phyloP scores from a whole-genome alignment of 768 basidiomycete genomes.

The Saitozyma podzolica region DNA sequence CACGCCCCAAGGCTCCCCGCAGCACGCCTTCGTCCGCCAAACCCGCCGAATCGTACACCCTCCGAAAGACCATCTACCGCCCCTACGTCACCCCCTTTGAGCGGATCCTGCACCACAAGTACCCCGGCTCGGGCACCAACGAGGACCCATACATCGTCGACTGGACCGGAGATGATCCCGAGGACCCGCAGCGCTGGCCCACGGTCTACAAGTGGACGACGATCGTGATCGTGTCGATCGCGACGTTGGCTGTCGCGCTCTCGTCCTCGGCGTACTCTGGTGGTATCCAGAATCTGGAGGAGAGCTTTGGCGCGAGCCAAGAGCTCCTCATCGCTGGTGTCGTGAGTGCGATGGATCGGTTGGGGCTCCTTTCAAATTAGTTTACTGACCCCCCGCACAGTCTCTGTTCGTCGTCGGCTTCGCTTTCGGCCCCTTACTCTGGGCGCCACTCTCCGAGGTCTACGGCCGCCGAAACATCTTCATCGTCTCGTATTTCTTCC shows the following conservation, averaged over 20 bases:
- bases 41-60: constrained; percentile 21
- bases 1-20: background rate
- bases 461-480: constrained; percentile 54
- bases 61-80: constrained; percentile 41
- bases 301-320: constrained; percentile 30
- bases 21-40: constrained; percentile 6
- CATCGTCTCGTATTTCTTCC: constrained; percentile 51
- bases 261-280: constrained; percentile 42
- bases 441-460: constrained; percentile 53
- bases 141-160: constrained; percentile 50
- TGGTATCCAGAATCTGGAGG: constrained; percentile 23
- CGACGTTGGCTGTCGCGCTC: constrained; percentile 47
- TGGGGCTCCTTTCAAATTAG: no score
- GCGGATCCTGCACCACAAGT: constrained; percentile 33
- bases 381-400: no score
- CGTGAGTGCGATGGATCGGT: background rate
- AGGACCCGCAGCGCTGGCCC: constrained; percentile 48
- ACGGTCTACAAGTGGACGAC: constrained; percentile 43
- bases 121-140: constrained; percentile 43
- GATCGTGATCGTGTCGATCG: constrained; percentile 34
- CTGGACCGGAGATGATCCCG: constrained; percentile 47
- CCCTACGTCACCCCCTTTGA: constrained; percentile 43
- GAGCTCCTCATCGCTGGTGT: constrained; percentile 43
- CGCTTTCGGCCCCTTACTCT: constrained; percentile 52
- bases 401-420: constrained; percentile 54